Evolutionary conservation across 176 grass and related monocot genomes (phyloP), one percentile per base, ranked within the genome.

Genomic region (Musa beccarii): DNA sequence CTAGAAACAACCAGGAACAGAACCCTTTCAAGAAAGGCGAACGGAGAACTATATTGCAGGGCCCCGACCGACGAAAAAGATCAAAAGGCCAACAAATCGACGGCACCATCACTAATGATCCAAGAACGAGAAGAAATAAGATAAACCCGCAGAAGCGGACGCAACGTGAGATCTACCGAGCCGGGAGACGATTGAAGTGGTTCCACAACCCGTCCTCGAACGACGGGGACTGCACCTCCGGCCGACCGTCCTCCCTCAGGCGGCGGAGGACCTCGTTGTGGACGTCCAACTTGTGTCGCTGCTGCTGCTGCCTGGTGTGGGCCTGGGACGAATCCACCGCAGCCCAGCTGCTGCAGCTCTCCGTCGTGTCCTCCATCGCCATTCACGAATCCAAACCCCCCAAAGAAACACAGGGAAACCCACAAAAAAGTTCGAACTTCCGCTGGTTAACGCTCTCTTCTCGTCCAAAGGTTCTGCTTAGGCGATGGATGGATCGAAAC

Each of bases 151-250:
- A 14, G 13, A 28, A 28, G 2, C 24, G 29, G 49, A 49, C 14
- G 24, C 11, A 34, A 9, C 29, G 25, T 49, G 29, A 70, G 10
- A 66, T 17, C 3, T 50, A 92, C 86, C 89, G 86, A 2, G 86
- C 86, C 12, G 89, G 89, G 2, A 92, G 89, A 62, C 89, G 86
- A 76, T 92, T 86, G 86, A 92, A 92, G 75, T 92, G 89, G 54
- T 54, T 79, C 89, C 89, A 92, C 57, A 92, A 83, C 71, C 79
- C 81, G 66, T 88, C 86, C 29, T 92, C 86, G 75, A 92, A 92
- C 1, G 83, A 79, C 61, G 75, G 54, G 24, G 59, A 83, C 74
- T 85, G 68, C 76, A 81, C 77, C 8, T 90, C 83, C 65, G 85
- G 52, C 23, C 51, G 29, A 11, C 67, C 85, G 10, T 64, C 75